phyloP scores from a whole-genome alignment of 2,329 filamentous ascomycete genomes.

The Epichloe coenophiala region DNA sequence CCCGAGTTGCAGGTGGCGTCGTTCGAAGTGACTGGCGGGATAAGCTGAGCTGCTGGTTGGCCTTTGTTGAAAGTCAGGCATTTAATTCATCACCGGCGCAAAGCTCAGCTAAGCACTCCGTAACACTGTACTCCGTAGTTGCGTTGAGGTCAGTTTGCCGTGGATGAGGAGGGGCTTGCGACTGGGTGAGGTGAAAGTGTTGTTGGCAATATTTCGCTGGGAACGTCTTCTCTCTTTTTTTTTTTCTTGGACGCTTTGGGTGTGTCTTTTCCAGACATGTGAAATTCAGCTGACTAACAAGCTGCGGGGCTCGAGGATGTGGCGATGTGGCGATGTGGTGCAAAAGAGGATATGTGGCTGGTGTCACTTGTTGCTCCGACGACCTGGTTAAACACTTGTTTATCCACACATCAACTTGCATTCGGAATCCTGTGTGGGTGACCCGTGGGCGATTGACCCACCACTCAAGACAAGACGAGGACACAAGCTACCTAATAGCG shows the following conservation, averaged over 20 bases:
- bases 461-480: neutral
- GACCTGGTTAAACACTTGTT: conserved; percentile 6
- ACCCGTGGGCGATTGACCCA: neutral
- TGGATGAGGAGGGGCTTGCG: neutral
- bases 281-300: conserved; percentile 2
- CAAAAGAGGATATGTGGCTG: neutral
- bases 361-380: conserved; percentile 4
- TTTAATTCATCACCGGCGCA: too few relatives aligned
- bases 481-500: neutral
- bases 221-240: neutral
- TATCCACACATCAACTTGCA: too few relatives aligned
- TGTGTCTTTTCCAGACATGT: conserved; percentile 2
- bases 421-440: too few relatives aligned
- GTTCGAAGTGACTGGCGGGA: neutral
- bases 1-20: neutral
- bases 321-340: neutral
- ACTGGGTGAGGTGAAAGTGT: neutral
- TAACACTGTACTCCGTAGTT: neutral
- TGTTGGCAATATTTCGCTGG: neutral
- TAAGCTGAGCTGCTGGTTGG: neutral
- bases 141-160: neutral
- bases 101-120: too few relatives aligned
- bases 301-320: neutral
- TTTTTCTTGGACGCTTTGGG: neutral
- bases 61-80: neutral